Evolutionary conservation across 1,284 basidiomycete species (phyloP).

Genomic region (Vanrija humicola): DNA sequence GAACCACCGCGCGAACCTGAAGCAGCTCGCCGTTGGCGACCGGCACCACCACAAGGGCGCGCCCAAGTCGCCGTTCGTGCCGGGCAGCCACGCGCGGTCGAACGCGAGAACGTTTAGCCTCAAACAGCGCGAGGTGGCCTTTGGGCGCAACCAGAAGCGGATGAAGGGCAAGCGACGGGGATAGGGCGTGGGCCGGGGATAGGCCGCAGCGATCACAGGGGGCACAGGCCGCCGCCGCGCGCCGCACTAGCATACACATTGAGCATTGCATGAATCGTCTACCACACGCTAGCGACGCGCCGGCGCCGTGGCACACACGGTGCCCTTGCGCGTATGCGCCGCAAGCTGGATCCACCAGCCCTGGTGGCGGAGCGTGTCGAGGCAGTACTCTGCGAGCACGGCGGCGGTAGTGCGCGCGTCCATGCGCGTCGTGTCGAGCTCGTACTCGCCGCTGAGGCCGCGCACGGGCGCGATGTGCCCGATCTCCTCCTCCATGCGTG

Average conservation of each 20-base stretch:
- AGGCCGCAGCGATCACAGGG: background rate
- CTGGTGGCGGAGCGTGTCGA: conserved; percentile 23
- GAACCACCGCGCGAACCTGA: conserved; percentile 2
- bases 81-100: conserved; percentile 3
- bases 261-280: too few relatives aligned
- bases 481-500: conserved; percentile 37
- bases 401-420: conserved; percentile 18
- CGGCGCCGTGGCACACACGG: background rate
- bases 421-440: conserved; percentile 28
- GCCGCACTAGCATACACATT: too few relatives aligned
- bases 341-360: conserved; percentile 26
- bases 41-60: conserved; percentile 6
- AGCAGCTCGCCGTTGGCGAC: background rate
- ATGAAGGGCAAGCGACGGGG: background rate
- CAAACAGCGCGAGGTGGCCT: background rate
- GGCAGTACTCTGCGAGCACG: conserved; percentile 27
- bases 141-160: conserved; percentile 1
- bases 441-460: conserved; percentile 32
- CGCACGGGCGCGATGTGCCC: conserved; percentile 14
- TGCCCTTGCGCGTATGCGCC: background rate
- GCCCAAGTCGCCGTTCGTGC: conserved; percentile 13
- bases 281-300: too few relatives aligned
- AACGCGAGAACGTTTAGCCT: background rate
- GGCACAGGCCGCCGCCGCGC: background rate
- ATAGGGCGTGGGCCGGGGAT: background rate